These are phyloP conservation scores for Sporothrix inflata DNA, from an alignment of 2,329 filamentous ascomycete genomes.

Conservation along the genomic window DNA sequence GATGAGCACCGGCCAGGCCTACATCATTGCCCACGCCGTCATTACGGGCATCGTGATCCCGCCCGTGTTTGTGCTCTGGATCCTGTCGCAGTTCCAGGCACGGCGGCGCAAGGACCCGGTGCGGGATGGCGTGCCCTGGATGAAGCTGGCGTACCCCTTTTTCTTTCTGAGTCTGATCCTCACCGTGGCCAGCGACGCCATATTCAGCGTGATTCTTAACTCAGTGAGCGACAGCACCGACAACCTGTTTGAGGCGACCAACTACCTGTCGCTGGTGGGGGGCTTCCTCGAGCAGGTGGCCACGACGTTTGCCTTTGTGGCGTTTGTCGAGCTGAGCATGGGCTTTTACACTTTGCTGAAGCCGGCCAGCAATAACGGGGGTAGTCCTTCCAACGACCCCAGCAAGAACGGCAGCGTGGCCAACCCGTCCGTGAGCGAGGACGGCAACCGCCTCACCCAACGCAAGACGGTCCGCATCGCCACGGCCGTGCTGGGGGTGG, in stretches of 20 bases:
- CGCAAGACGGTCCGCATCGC: slow-evolving; percentile 27
- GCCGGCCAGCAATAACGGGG: slow-evolving; percentile 27
- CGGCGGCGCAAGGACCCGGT: slow-evolving; percentile 36
- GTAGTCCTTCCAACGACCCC: not conserved
- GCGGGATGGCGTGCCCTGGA: slow-evolving; percentile 33
- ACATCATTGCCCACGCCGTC: not conserved
- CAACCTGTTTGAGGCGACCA: not conserved
- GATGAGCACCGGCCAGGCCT: not conserved
- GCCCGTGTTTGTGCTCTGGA: slow-evolving; percentile 35
- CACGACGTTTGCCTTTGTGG: slow-evolving; percentile 34
- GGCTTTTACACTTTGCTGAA: slow-evolving; percentile 36
- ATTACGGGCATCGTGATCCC: slow-evolving; percentile 32
- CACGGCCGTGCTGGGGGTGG: slow-evolving; percentile 12
- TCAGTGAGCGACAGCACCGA: not conserved
- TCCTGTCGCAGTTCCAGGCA: slow-evolving; percentile 33
- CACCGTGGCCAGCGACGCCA: not conserved
- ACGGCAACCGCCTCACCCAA: not conserved
- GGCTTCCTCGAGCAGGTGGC: slow-evolving; percentile 31
- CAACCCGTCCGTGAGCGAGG: not conserved
- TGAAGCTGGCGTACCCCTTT: slow-evolving; percentile 34
- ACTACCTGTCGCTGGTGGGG: slow-evolving; percentile 19
- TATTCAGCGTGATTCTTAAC: not conserved
- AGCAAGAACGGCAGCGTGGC: not conserved
- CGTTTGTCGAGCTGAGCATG: slow-evolving; percentile 35
- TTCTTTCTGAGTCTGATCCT: slow-evolving; percentile 30